Conservation (phyloP, 2,329 filamentous ascomycete genomes). For the Macrophomina tecta region DNA sequence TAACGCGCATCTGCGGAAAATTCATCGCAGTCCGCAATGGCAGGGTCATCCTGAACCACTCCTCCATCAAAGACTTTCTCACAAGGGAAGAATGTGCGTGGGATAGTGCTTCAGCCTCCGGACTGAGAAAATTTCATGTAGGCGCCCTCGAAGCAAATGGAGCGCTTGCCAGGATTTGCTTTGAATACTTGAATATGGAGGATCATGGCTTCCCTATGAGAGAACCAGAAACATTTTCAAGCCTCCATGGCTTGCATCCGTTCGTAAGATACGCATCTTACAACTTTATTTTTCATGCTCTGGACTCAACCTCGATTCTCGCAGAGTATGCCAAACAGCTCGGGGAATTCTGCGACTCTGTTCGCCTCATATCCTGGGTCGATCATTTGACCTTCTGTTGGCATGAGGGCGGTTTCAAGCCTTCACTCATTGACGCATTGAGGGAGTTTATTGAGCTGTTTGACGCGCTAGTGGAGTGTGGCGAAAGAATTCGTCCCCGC, state of each 20-base stretch:
- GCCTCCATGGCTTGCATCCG: background rate
- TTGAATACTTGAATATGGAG: background rate
- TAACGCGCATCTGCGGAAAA: background rate
- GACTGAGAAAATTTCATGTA: background rate
- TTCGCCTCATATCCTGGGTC: background rate
- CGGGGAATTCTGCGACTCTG: background rate
- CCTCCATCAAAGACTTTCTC: slow-evolving; percentile 5
- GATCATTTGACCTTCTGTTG: background rate
- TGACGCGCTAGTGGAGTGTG: background rate
- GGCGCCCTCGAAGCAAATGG: background rate
- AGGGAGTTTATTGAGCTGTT: background rate
- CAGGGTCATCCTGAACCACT: background rate
- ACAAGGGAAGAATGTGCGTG: no score
- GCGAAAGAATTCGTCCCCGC: background rate
- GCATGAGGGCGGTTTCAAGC: background rate
- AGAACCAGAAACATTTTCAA: background rate
- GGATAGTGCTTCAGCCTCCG: no score
- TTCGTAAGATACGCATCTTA: background rate
- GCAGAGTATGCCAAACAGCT: background rate
- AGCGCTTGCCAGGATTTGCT: background rate
- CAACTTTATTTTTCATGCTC: background rate
- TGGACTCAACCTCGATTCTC: background rate
- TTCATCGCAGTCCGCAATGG: background rate
- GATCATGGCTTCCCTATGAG: background rate
- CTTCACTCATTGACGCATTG: background rate